Conservation (phyloP, 768 basidiomycete species). For the Termitomyces sp. region DNA sequence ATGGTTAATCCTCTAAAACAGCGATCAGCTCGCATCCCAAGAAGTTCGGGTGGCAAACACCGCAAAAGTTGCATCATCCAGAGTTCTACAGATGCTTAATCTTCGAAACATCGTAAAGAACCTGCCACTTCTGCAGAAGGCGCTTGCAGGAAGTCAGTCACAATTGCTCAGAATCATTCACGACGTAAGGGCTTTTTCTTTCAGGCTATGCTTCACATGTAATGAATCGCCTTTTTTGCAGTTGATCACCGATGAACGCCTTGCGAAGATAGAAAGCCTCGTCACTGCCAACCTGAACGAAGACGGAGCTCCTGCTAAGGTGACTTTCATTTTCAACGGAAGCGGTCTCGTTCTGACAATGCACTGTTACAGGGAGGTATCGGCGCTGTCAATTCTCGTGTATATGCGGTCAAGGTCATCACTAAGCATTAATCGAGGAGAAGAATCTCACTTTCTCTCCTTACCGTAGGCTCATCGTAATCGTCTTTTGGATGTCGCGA, state of each 20-base stretch:
- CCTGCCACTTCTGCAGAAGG: conserved; percentile 59
- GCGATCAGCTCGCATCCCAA: conserved; percentile 55
- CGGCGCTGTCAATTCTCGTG: conserved; percentile 69
- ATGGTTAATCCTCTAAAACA: not conserved
- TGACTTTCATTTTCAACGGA: conserved; percentile 16
- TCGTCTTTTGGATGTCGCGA: conserved; percentile 86
- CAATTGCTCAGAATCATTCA: conserved; percentile 60
- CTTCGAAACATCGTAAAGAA: conserved; percentile 70
- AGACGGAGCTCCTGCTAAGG: conserved; percentile 58
- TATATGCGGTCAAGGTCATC: conserved; percentile 75
- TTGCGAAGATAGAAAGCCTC: conserved; percentile 56
- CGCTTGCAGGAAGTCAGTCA: conserved; percentile 55
- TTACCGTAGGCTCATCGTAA: conserved; percentile 64
- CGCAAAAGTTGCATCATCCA: conserved; percentile 61
- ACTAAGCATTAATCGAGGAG: not conserved
- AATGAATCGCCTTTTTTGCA: conserved; percentile 19
- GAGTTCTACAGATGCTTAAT: conserved; percentile 77
- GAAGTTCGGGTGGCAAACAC: conserved; percentile 52
- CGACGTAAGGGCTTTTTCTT: conserved; percentile 40
- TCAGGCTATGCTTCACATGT: not conserved
- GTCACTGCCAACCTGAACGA: conserved; percentile 73
- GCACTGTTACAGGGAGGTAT: conserved; percentile 56
- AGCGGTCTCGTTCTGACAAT: not conserved
- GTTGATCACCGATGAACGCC: conserved; percentile 75
- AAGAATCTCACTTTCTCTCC: not conserved